phyloP scores from a whole-genome alignment of 768 basidiomycete species.

The Phanerochaete carnosa region DNA sequence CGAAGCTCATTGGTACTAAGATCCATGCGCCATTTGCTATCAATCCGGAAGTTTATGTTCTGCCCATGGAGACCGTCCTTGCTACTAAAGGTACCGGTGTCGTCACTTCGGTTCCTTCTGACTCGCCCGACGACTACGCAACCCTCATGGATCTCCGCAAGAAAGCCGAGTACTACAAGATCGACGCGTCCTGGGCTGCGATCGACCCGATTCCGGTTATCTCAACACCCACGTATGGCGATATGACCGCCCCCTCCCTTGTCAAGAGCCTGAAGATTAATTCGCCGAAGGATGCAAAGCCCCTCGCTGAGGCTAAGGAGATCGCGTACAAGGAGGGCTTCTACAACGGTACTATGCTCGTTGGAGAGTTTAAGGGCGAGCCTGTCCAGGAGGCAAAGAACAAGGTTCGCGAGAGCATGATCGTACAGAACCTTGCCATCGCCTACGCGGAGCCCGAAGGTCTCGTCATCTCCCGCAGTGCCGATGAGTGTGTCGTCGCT shows the following conservation, averaged over 20 bases:
- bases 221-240: conserved; percentile 87
- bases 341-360: conserved; percentile 88
- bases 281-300: conserved; percentile 91
- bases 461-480: conserved; percentile 81
- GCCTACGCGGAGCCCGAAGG: conserved; percentile 96
- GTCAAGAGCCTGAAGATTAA: conserved; percentile 91
- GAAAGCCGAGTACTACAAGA: conserved; percentile 95
- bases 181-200: conserved; percentile 83
- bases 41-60: conserved; percentile 84
- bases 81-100: conserved; percentile 99
- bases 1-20: conserved; percentile 80
- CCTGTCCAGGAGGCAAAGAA: conserved; percentile 89
- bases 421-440: conserved; percentile 73
- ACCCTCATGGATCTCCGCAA: conserved; percentile 90
- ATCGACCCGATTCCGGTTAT: conserved; percentile 87
- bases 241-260: conserved; percentile 80
- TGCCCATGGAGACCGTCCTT: conserved; percentile 98
- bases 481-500: conserved; percentile 98
- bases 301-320: conserved; percentile 95
- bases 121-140: conserved; percentile 95
- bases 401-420: conserved; percentile 83
- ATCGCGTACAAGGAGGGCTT: conserved; percentile 98
- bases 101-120: conserved; percentile 96
- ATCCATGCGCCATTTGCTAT: conserved; percentile 85
- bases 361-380: conserved; percentile 88